Evolutionary conservation across 306 rosid species (phyloP).

Genomic region (Erythrophleum fordii): DNA sequence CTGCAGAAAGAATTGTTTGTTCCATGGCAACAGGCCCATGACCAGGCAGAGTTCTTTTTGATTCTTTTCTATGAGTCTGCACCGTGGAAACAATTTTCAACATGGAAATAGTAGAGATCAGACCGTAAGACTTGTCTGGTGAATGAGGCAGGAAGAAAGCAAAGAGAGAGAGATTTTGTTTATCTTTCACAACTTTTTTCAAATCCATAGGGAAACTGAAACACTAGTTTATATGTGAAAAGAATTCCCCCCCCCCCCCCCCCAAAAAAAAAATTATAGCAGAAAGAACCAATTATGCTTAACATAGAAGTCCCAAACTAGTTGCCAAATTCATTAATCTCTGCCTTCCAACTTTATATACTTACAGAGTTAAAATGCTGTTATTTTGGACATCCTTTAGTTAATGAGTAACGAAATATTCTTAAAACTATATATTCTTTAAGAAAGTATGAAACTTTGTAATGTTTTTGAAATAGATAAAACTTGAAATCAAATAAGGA

Average conservation of each 20-base stretch:
- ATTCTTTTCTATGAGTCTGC: conserved; percentile 76
- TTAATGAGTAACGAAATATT: neutral
- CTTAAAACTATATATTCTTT: neutral
- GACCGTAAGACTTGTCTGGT: conserved; percentile 22
- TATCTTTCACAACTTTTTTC: neutral
- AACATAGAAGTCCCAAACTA: neutral
- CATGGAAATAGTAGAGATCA: conserved; percentile 2
- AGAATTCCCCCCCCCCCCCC: too few relatives aligned
- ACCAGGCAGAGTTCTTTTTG: conserved; percentile 45
- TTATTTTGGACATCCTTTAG: neutral
- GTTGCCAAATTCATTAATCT: neutral
- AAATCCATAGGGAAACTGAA: conserved; percentile 11
- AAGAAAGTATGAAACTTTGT: neutral
- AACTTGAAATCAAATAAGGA: neutral
- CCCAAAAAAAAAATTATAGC: neutral
- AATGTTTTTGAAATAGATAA: neutral
- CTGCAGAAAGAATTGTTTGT: conserved; percentile 50
- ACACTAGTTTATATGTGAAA: neutral
- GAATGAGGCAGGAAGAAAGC: conserved; percentile 6
- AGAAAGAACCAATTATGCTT: neutral
- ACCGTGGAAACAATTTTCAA: conserved; percentile 20
- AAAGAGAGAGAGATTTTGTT: neutral
- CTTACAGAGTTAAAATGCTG: neutral
- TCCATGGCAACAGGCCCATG: conserved; percentile 44
- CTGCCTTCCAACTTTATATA: conserved; percentile 7